Conservation (phyloP, 23 red algal species). For the Agarophyton chilense region DNA sequence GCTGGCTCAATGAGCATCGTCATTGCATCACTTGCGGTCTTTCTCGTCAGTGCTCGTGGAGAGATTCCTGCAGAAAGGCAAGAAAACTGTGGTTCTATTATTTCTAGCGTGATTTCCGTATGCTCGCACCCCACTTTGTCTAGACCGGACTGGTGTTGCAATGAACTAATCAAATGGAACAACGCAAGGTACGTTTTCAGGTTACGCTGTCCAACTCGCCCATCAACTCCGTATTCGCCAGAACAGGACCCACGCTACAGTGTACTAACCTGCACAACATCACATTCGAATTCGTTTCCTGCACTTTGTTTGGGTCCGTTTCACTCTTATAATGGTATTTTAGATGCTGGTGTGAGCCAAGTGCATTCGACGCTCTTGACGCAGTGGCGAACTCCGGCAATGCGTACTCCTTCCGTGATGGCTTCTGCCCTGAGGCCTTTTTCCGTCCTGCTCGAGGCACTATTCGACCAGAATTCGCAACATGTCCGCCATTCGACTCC, state of each 20-base stretch:
- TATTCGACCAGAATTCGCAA: conserved; percentile 46
- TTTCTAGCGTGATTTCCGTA: conserved; percentile 54
- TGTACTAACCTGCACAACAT: no score
- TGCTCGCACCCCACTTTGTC: conserved; percentile 51
- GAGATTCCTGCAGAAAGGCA: conserved; percentile 47
- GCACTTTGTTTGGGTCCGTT: not conserved
- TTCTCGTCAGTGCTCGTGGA: conserved; percentile 1
- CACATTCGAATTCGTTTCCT: no score
- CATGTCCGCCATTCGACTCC: conserved; percentile 39
- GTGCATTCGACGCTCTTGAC: conserved; percentile 59
- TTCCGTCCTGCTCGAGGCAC: conserved; percentile 42
- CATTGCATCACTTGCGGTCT: not conserved
- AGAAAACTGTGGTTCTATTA: conserved; percentile 59
- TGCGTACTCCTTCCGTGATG: conserved; percentile 54
- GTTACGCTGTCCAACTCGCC: not conserved
- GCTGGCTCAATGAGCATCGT: not conserved
- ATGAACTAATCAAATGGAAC: conserved; percentile 62
- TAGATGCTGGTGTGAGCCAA: conserved; percentile 61
- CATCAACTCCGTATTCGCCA: not conserved
- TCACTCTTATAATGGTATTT: not conserved
- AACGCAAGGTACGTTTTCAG: conserved; percentile 30
- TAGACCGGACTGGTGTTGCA: conserved; percentile 61
- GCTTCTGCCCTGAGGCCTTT: conserved; percentile 35
- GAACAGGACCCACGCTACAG: not conserved
- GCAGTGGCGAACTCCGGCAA: conserved; percentile 18